phyloP scores from a whole-genome alignment of 805 yeast species.

The Candida maltosa region DNA sequence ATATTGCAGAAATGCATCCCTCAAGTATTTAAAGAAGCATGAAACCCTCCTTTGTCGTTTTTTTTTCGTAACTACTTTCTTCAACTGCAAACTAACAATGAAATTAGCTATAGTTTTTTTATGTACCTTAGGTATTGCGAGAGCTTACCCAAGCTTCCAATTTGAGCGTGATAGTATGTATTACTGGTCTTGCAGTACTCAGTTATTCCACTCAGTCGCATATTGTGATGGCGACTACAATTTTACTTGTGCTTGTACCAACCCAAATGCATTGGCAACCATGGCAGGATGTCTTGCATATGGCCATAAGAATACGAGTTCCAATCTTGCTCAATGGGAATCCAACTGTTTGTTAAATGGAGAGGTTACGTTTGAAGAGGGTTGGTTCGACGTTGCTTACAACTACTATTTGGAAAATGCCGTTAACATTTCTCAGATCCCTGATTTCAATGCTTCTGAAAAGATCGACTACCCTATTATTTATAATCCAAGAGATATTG shows the following conservation, averaged over 20 bases:
- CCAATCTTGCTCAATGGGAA: conserved; percentile 7
- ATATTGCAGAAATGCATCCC: no score
- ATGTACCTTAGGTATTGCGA: no score
- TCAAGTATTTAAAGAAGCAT: no score
- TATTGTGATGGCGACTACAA: conserved; percentile 4
- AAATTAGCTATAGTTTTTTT: no score
- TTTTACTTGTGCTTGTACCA: conserved; percentile 20
- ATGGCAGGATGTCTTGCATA: conserved; percentile 23
- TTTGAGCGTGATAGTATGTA: no score
- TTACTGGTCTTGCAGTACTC: no score
- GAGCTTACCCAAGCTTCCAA: no score
- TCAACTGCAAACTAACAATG: no score
- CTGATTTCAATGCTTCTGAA: conserved; percentile 17
- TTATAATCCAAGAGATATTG: conserved; percentile 11
- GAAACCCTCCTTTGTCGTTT: no score
- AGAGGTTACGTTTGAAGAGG: conserved; percentile 17
- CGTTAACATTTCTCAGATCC: conserved; percentile 13
- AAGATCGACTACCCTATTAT: conserved; percentile 21
- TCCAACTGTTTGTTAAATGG: conserved; percentile 18
- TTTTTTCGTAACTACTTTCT: no score
- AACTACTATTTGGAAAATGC: conserved; percentile 14
- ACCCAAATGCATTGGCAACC: conserved; percentile 24
- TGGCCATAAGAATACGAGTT: conserved; percentile 9
- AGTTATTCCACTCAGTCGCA: conserved; percentile 1
- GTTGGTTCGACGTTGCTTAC: conserved; percentile 13